These are phyloP conservation scores for Pseudomicrostroma phylloplanum DNA, from an alignment of 1,284 basidiomycete species.

Conservation along the genomic window DNA sequence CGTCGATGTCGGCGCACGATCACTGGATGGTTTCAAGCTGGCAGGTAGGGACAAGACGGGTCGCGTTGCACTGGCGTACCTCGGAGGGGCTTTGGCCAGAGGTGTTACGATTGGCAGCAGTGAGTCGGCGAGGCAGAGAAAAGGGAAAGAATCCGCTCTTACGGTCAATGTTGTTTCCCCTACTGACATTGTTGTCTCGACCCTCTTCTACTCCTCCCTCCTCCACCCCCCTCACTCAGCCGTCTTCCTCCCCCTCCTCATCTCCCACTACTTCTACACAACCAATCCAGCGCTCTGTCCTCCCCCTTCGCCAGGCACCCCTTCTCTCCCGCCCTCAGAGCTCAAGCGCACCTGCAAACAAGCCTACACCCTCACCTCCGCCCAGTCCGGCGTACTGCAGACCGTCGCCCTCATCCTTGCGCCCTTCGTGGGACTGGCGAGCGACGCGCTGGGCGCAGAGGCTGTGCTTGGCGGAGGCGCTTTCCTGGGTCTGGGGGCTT, in stretches of 20 bases:
- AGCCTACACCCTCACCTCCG: slow-evolving; percentile 30
- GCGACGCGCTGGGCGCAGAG: slow-evolving; percentile 23
- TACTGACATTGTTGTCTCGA: not conserved
- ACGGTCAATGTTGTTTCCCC: too few species aligned
- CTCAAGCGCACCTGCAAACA: slow-evolving; percentile 30
- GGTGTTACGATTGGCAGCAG: slow-evolving; percentile 34
- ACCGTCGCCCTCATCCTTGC: slow-evolving; percentile 26
- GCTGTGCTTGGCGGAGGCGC: slow-evolving; percentile 22
- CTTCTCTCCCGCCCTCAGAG: slow-evolving; percentile 24
- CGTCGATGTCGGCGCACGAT: too few species aligned
- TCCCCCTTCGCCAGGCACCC: slow-evolving; percentile 20
- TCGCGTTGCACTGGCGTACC: slow-evolving; percentile 21
- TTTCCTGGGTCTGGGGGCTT: slow-evolving; percentile 20
- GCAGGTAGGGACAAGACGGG: slow-evolving; percentile 7
- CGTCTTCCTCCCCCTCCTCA: slow-evolving; percentile 34
- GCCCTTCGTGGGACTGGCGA: slow-evolving; percentile 25
- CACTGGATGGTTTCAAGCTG: slow-evolving; percentile 12
- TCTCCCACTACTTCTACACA: slow-evolving; percentile 32
- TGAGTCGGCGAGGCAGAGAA: too few species aligned
- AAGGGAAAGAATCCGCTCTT: too few species aligned
- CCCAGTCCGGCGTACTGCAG: slow-evolving; percentile 29
- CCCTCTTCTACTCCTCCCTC: too few species aligned
- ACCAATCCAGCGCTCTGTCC: slow-evolving; percentile 22
- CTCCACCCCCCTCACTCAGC: not conserved
- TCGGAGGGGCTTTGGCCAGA: slow-evolving; percentile 30